Evolutionary conservation across 139 green algal genomes (phyloP).

Genomic region (Yamagishiella unicocca): DNA sequence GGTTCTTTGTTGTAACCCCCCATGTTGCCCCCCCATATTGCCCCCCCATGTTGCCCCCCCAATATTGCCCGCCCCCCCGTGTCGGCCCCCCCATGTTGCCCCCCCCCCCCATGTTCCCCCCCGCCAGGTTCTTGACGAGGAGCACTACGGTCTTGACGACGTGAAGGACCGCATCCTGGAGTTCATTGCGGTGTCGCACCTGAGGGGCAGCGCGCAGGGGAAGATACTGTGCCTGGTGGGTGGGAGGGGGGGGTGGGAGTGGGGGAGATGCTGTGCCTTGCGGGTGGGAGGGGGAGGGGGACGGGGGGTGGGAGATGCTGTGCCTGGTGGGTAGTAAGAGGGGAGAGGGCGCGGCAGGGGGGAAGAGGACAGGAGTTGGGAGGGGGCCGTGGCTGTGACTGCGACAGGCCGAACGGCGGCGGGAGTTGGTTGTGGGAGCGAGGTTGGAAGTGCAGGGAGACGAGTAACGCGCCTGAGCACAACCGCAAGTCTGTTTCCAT

Average conservation of each 20-base stretch:
- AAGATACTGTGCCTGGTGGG: slow-evolving; percentile 96
- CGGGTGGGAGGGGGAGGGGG: not conserved
- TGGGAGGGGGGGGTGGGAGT: not conserved
- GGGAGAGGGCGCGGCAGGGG: not conserved
- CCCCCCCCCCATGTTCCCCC: not conserved
- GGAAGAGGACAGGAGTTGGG: too few species aligned
- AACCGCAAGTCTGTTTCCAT: too few species aligned
- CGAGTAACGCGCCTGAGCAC: too few species aligned
- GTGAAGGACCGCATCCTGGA: slow-evolving; percentile 98
- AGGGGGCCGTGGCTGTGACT: too few species aligned
- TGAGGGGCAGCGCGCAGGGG: slow-evolving; percentile 88
- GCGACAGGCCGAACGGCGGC: too few species aligned
- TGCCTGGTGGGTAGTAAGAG: not conserved
- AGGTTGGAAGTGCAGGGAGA: too few species aligned
- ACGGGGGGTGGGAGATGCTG: not conserved
- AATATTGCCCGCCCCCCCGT: too few species aligned
- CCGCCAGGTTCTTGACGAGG: slow-evolving; percentile 89
- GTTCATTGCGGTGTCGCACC: slow-evolving; percentile 95
- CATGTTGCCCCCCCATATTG: too few species aligned
- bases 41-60: too few species aligned
- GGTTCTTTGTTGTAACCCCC: too few species aligned
- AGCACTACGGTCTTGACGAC: slow-evolving; percentile 96
- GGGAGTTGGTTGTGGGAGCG: too few species aligned
- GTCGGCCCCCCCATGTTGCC: too few species aligned
- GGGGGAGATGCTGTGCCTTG: not conserved